A percentile compares a stretch with the other conserved stretches of the same genome.
phyloP scores from a whole-genome alignment of 352 stramenopile species.

The Pythium apleroticum region DNA sequence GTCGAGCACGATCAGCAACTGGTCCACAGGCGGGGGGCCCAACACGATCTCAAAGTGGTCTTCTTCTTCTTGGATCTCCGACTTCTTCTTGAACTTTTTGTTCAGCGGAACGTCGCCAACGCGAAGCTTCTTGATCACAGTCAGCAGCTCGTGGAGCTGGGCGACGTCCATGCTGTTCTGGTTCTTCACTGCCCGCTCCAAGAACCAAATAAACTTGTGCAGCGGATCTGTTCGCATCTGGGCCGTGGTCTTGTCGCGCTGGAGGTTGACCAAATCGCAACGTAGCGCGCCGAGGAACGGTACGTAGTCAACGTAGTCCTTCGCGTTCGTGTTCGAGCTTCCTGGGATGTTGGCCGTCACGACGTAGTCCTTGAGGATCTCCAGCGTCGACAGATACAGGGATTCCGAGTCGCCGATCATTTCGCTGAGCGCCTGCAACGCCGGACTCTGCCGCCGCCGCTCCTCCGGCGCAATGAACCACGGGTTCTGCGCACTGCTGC shows the following conservation, averaged over 20 bases:
- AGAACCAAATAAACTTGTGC: constrained; percentile 90
- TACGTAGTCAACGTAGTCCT: constrained; percentile 86
- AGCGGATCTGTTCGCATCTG: constrained; percentile 72
- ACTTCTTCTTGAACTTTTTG: constrained; percentile 81
- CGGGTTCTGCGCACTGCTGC: constrained; percentile 18
- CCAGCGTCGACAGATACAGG: constrained; percentile 75
- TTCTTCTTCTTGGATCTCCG: constrained; percentile 67
- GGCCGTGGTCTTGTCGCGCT: constrained; percentile 75
- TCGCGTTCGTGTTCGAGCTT: constrained; percentile 49
- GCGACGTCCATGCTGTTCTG: constrained; percentile 56
- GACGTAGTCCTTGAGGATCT: constrained; percentile 80
- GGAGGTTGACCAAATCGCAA: constrained; percentile 74
- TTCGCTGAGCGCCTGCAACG: constrained; percentile 62
- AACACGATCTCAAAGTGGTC: constrained; percentile 82
- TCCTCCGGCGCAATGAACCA: constrained; percentile 50
- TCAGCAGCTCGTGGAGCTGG: constrained; percentile 72
- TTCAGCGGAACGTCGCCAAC: constrained; percentile 65
- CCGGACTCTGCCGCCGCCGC: constrained; percentile 61
- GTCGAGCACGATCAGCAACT: constrained; percentile 70
- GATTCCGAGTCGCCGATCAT: constrained; percentile 84
- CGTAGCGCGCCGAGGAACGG: constrained; percentile 80
- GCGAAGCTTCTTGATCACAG: constrained; percentile 68
- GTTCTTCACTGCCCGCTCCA: constrained; percentile 79
- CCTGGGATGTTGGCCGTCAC: constrained; percentile 70
- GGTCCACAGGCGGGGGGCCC: constrained; percentile 65